phyloP scores from a whole-genome alignment of 2,329 filamentous ascomycete genomes.

The Alternaria metachromatica region DNA sequence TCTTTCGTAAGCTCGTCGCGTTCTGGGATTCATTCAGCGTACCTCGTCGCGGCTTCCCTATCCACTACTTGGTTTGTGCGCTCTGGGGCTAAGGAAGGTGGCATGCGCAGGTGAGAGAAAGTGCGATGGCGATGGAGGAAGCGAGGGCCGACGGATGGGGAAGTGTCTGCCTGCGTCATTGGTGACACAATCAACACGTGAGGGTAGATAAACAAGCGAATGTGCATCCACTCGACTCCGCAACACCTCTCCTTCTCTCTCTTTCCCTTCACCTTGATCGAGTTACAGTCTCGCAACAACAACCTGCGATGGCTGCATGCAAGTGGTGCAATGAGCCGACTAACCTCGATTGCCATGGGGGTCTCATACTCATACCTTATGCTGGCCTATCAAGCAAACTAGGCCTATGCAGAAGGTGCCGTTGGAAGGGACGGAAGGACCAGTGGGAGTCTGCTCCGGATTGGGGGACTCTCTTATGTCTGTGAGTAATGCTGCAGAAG shows the following conservation, averaged over 20 bases:
- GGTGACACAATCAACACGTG: not conserved
- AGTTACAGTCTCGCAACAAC: not conserved
- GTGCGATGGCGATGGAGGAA: not conserved
- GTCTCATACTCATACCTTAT: not conserved
- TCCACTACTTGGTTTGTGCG: fast-evolving
- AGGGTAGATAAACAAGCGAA: not conserved
- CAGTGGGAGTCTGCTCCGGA: not conserved
- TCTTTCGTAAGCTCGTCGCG: not conserved
- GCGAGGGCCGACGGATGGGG: not conserved
- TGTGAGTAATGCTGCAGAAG: too few species aligned
- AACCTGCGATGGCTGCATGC: not conserved
- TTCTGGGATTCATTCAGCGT: not conserved
- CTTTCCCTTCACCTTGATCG: not conserved
- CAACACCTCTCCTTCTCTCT: not conserved
- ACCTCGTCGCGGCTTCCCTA: not conserved
- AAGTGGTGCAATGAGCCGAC: not conserved
- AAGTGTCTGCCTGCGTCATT: not conserved
- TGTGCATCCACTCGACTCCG: not conserved
- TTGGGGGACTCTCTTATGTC: not conserved
- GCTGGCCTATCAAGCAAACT: fast-evolving
- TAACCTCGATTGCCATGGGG: not conserved
- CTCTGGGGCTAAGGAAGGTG: too few species aligned
- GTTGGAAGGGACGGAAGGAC: not conserved
- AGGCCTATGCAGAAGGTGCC: not conserved
- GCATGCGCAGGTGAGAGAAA: not conserved